phyloP scores from a whole-genome alignment of 2,329 filamentous ascomycete species.

The Diaporthe citri region DNA sequence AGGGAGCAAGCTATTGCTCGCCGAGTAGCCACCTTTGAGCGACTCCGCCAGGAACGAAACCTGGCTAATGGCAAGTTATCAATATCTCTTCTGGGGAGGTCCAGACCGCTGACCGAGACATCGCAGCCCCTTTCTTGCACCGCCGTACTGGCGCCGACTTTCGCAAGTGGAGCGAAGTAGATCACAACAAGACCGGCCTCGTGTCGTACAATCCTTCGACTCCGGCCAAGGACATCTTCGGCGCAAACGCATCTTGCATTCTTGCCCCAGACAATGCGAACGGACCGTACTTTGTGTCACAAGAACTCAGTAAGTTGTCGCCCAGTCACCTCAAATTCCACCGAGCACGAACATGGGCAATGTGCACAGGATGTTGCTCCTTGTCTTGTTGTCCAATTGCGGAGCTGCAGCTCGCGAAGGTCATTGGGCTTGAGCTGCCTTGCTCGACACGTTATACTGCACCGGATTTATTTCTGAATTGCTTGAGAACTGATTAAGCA shows the following conservation, averaged over 20 bases:
- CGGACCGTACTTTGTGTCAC: conserved; percentile 57
- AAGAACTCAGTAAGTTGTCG: conserved; percentile 11
- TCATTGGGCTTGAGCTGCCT: background rate
- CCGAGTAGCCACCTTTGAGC: conserved; percentile 53
- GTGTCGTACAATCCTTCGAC: conserved; percentile 49
- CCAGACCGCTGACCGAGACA: conserved; percentile 8
- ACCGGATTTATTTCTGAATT: no score
- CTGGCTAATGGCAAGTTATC: background rate
- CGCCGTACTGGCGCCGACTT: conserved; percentile 53
- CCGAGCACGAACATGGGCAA: background rate
- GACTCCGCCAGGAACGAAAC: conserved; percentile 51
- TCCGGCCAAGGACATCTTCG: conserved; percentile 51
- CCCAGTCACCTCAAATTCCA: background rate
- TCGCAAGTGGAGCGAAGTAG: conserved; percentile 52
- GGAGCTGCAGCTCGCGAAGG: background rate
- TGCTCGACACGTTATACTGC: no score
- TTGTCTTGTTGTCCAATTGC: background rate
- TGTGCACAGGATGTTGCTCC: no score
- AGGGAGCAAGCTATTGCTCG: conserved; percentile 54
- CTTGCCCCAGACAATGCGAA: conserved; percentile 57
- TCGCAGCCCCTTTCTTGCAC: conserved; percentile 46
- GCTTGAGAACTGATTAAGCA: conserved; percentile 48
- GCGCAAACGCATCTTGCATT: conserved; percentile 57
- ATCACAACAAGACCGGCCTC: conserved; percentile 53
- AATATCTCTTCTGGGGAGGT: background rate